Evolutionary conservation across 371 early-diverging fungal species (phyloP), one percentile per base, ranked within the genome.

Genomic region (Actinomortierella wolfii): DNA sequence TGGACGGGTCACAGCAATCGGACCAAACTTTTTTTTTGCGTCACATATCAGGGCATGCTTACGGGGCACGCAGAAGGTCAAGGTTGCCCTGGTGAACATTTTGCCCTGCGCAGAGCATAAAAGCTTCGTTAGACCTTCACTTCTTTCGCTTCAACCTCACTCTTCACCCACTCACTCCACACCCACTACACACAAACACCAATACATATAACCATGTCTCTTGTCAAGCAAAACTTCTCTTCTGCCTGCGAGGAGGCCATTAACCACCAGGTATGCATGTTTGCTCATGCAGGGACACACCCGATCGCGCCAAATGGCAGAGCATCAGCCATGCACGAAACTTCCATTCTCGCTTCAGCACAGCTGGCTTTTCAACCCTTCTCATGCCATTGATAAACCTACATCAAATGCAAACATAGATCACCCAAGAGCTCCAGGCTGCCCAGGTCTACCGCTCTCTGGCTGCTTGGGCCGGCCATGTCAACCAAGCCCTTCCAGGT

Each of bases 191-290:
- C 18, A 15, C 29, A 15, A 44, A 52, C 44, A 53, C 24, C 47
- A 21, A 39, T 24, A 55, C 45, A 15, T 17, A 47, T 34, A 17
- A 77, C 40, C 61, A 87, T 87, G 87, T 83, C 86, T 63, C 77
- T 88, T 63, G 82, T 84, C 68, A 85, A 86, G 66, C 89, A 89
- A 69, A 89, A 87, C 78, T 89, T 84, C 59, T 64, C 86, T 34
- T 77, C 79, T 23, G 73, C 83, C 62, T 80, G 83, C 34, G 87
- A 89, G 75, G 86, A 87, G 57, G 81, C 83, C 56, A 79, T 89
- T 67, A 89, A 89, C 69, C 79, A 83, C 53, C 87, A 89, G 63
- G 68, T 68, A 68, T 21, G 28, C 28, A 25, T 1, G 23, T 11
- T 34, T 34, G 34, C 34, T 11, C 34, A 4, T 34, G 34, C 34